phyloP scores from a whole-genome alignment of 176 grass and related monocot genomes.

The Chloris gayana region DNA sequence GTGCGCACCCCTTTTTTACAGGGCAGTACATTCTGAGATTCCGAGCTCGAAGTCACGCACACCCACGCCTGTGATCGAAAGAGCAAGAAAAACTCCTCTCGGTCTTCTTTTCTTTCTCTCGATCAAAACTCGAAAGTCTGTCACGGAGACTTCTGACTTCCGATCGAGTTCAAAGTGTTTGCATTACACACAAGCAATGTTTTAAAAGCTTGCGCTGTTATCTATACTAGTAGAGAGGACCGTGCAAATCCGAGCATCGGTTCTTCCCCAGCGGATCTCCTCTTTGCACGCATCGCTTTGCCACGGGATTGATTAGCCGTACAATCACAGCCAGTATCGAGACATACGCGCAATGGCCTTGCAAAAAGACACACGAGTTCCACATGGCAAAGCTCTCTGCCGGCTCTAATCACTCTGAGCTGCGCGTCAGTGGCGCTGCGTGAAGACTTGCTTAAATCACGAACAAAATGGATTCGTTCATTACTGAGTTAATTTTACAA shows the following conservation, averaged over 20 bases:
- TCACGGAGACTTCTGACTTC: neutral
- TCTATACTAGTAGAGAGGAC: neutral
- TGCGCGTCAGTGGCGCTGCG: neutral
- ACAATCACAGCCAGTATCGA: neutral
- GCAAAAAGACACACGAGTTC: neutral
- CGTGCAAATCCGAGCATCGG: neutral
- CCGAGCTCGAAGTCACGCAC: neutral
- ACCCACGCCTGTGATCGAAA: neutral
- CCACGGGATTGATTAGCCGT: neutral
- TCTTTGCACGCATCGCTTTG: neutral
- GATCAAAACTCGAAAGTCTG: neutral
- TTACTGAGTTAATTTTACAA: no score
- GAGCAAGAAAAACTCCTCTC: neutral
- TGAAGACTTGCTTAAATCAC: no score
- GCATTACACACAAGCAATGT: conserved; percentile 24
- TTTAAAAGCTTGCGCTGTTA: neutral
- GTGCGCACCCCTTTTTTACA: neutral
- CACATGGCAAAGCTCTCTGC: neutral
- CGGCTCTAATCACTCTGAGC: neutral
- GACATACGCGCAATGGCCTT: neutral
- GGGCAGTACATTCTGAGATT: neutral
- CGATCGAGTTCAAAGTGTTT: neutral
- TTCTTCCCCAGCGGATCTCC: neutral
- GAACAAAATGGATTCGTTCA: neutral
- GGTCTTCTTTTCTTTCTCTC: neutral